Conservation (phyloP, 2,329 filamentous ascomycete genomes). For the Amesomyces nigricolor region DNA sequence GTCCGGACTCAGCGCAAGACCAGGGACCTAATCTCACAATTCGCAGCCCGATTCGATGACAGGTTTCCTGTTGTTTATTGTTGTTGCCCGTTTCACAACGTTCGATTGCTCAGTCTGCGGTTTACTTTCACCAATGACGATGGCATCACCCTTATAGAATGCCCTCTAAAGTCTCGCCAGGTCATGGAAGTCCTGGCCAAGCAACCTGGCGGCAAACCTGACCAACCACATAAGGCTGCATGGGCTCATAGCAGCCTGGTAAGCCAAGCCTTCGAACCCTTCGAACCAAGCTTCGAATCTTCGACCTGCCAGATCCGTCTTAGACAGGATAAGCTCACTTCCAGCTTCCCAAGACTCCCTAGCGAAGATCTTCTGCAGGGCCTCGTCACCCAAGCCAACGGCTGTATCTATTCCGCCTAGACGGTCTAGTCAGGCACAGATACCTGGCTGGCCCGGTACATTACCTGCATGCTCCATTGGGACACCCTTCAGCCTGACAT, state of each 20-base stretch:
- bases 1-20: not conserved
- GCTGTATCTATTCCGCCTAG: not conserved
- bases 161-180: not conserved
- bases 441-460: constrained; percentile 1
- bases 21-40: not conserved
- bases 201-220: not conserved
- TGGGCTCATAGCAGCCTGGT: not conserved
- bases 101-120: constrained; percentile 17
- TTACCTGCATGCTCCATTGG: constrained; percentile 10
- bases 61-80: constrained; percentile 17
- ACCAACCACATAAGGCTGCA: constrained; percentile 8
- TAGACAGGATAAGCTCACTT: not conserved
- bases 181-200: not conserved
- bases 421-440: not conserved
- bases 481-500: not conserved
- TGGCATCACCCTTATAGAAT: constrained; percentile 6
- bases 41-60: not conserved
- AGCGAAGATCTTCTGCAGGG: constrained; percentile 1
- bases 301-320: not conserved
- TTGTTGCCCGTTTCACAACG: constrained; percentile 11
- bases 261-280: constrained; percentile 6
- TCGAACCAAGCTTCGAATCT: constrained; percentile 1
- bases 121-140: not conserved
- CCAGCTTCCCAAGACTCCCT: not conserved
- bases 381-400: not conserved